Conservation (phyloP, 495 filamentous ascomycete genomes). For the Penicillium bialowiezense region DNA sequence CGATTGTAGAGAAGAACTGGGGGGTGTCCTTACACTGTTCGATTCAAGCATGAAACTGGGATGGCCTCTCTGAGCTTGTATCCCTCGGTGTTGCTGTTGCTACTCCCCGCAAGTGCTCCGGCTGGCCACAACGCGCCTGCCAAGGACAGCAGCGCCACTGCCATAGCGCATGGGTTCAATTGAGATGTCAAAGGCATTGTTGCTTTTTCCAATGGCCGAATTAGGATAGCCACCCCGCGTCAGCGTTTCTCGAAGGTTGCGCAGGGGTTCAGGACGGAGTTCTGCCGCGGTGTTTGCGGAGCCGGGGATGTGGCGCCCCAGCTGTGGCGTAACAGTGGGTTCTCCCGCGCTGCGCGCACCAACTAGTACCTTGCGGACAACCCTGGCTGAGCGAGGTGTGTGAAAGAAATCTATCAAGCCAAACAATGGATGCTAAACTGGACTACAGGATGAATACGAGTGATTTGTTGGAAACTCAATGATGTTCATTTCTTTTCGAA, state of each 20-base stretch:
- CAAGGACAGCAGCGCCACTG: slow-evolving; percentile 14
- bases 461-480: not conserved
- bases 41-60: slow-evolving; percentile 65
- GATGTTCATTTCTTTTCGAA: slow-evolving; percentile 6
- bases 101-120: slow-evolving; percentile 28
- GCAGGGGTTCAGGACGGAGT: slow-evolving; percentile 17
- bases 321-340: not conserved
- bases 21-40: slow-evolving; percentile 55
- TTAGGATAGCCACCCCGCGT: slow-evolving; percentile 6
- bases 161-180: slow-evolving; percentile 9
- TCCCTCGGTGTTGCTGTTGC: slow-evolving; percentile 40
- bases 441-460: too few species aligned
- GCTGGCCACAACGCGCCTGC: slow-evolving; percentile 21
- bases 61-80: slow-evolving; percentile 51
- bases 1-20: too few species aligned
- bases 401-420: too few species aligned
- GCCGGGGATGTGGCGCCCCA: not conserved
- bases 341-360: too few species aligned
- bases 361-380: too few species aligned
- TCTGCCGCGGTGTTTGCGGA: slow-evolving; percentile 10
- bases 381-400: too few species aligned
- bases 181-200: slow-evolving; percentile 10
- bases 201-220: not conserved
- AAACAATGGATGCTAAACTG: too few species aligned
- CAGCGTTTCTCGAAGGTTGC: slow-evolving; percentile 12